Evolutionary conservation across 2,329 filamentous ascomycete species (phyloP), one percentile per base, ranked within the genome.

Genomic region (Cytospora leucostoma): DNA sequence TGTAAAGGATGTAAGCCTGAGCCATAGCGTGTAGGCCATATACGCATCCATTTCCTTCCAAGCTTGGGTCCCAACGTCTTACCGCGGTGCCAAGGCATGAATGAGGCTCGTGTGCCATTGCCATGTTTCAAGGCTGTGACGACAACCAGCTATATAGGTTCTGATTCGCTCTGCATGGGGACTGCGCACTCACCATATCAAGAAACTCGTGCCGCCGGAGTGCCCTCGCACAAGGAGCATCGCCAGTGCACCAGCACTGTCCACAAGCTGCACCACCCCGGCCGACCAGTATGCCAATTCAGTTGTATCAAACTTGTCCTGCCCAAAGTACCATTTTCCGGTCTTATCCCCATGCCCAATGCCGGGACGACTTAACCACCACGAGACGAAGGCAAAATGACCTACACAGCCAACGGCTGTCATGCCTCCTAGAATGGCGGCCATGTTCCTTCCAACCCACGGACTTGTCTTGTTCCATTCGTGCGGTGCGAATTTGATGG

Each of bases 281-380:
- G 79, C 79, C 8, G 78, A 79, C 78, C 80, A 83, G 59, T 76
- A 82, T 1, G 78, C 76, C 68, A 83, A 67, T 71, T 84, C 82
- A 2, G 80, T 81, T 35, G 77, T 79, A 70, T 84, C 82, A 37
- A 72, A 74, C 52, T 70, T 76, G 65, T 75, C 77, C 52, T 65
- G 70, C 32, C 73, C 77, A 69, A 76, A 73, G 70, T 74, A 79
- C 67, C 74, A 76, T 70, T 79, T 80, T 53, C 80, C 80, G 59
- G 77, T 72, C 68, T 82, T 80, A 66, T 79, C 72, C 1, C 77
- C 77, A 53, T 71, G 73, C 1, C 77, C 77, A 11, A 74, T 71
- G 17, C 78, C 77, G 21, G 78, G 77, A 67, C 72, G 70, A 44
- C 71, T 70, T 2, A 82, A 69, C 80, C 81, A 84, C 80, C 80